phyloP scores from a whole-genome alignment of 305 asterid species.

The Vinca major region DNA sequence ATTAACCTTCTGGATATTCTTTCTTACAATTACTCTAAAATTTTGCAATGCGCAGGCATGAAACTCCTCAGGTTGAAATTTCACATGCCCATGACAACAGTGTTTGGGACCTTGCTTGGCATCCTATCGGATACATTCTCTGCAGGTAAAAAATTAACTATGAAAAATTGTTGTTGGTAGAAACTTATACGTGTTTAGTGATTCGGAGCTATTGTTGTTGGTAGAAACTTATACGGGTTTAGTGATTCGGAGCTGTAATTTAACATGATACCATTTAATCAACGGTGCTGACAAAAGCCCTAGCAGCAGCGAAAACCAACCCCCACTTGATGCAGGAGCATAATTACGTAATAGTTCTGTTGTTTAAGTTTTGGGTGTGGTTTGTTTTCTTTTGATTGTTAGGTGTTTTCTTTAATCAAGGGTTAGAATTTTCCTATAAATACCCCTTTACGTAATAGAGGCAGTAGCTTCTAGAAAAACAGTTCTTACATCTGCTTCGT shows the following conservation, averaged over 20 bases:
- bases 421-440: no score
- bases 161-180: not conserved
- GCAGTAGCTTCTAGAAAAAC: no score
- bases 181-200: not conserved
- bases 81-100: constrained; percentile 88
- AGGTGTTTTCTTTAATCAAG: no score
- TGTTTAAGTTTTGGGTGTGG: no score
- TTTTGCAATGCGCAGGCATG: constrained; percentile 53
- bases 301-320: no score
- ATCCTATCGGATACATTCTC: constrained; percentile 92
- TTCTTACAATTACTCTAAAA: constrained; percentile 10
- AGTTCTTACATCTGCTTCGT: no score
- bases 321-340: no score
- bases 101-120: constrained; percentile 99
- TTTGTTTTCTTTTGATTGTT: no score
- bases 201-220: not conserved
- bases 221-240: not conserved
- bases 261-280: not conserved
- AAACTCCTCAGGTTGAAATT: constrained; percentile 90
- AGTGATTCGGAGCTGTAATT: not conserved
- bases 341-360: no score
- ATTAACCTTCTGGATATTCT: not conserved
- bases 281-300: no score
- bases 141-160: constrained; percentile 54
- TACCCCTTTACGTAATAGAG: no score